phyloP scores from a whole-genome alignment of 768 basidiomycete genomes.

The Sarcomyxa edulis region DNA sequence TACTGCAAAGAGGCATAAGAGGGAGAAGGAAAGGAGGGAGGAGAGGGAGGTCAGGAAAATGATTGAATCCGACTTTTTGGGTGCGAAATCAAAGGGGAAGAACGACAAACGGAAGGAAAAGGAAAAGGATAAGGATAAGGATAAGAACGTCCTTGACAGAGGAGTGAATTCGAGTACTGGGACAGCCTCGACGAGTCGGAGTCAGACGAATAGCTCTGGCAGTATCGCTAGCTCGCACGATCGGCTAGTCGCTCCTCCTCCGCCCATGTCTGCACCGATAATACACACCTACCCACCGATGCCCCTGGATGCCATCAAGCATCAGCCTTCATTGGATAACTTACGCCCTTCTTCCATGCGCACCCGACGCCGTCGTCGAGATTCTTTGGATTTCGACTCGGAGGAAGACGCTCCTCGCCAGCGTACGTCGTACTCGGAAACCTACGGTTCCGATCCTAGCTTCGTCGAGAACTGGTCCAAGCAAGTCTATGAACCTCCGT shows the following conservation, averaged over 20 bases:
- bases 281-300: conserved; percentile 12
- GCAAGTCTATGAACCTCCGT: conserved; percentile 42
- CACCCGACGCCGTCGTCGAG: conserved; percentile 1
- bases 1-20: conserved; percentile 18
- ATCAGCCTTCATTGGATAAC: conserved; percentile 2
- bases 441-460: conserved; percentile 53
- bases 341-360: neutral
- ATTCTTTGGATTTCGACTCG: conserved; percentile 10
- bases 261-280: conserved; percentile 17
- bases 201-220: conserved; percentile 22
- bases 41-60: conserved; percentile 13
- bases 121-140: conserved; percentile 21
- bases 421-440: conserved; percentile 59
- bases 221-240: conserved; percentile 10
- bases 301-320: neutral
- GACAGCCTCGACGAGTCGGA: too few species aligned
- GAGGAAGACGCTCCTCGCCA: conserved; percentile 29
- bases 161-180: too few species aligned
- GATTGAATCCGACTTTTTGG: too few species aligned
- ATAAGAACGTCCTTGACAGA: conserved; percentile 16
- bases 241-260: conserved; percentile 9
- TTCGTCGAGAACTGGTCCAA: conserved; percentile 44
- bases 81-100: too few species aligned
- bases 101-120: conserved; percentile 20
- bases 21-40: conserved; percentile 17